These are phyloP conservation scores for Drosera spatulata DNA, from an alignment of 179 eudicot genomes.

Conservation along the genomic window DNA sequence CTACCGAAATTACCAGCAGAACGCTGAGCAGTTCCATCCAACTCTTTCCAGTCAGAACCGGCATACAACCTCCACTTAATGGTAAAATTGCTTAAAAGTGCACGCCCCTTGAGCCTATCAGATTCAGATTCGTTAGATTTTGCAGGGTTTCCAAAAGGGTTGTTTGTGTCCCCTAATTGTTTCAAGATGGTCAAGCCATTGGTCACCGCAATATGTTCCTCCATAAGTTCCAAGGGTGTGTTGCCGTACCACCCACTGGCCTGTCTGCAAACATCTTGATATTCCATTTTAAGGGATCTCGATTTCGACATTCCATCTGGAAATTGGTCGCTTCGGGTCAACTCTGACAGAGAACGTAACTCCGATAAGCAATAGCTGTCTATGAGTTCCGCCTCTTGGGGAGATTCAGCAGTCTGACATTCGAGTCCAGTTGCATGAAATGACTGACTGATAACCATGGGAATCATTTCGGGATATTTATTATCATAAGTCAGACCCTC, in stretches of 20 bases:
- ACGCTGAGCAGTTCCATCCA: conserved; percentile 15
- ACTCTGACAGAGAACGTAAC: conserved; percentile 41
- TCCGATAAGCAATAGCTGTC: conserved; percentile 74
- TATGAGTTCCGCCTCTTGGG: conserved; percentile 45
- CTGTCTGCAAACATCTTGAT: conserved; percentile 23
- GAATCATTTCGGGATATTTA: conserved; percentile 10
- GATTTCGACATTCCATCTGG: conserved; percentile 20
- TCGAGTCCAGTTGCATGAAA: conserved; percentile 11
- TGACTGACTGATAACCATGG: conserved; percentile 8
- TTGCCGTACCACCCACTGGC: conserved; percentile 69
- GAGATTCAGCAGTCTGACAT: conserved; percentile 18
- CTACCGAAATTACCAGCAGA: conserved; percentile 33
- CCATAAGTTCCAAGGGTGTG: conserved; percentile 43
- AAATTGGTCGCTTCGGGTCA: conserved; percentile 27
- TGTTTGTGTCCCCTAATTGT: conserved; percentile 16
- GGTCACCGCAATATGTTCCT: conserved; percentile 52
- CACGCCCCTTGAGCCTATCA: conserved; percentile 40
- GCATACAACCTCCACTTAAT: conserved; percentile 70
- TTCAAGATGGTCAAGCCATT: conserved; percentile 15
- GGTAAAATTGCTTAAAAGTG: conserved; percentile 50
- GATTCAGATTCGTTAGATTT: conserved; percentile 16
- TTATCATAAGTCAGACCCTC: conserved; percentile 12
- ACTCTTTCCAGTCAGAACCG: conserved; percentile 80
- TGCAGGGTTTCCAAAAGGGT: conserved; percentile 9
- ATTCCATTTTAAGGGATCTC: conserved; percentile 17